Evolutionary conservation across 305 asterid species (phyloP).

Genomic region (Ajuga reptans): DNA sequence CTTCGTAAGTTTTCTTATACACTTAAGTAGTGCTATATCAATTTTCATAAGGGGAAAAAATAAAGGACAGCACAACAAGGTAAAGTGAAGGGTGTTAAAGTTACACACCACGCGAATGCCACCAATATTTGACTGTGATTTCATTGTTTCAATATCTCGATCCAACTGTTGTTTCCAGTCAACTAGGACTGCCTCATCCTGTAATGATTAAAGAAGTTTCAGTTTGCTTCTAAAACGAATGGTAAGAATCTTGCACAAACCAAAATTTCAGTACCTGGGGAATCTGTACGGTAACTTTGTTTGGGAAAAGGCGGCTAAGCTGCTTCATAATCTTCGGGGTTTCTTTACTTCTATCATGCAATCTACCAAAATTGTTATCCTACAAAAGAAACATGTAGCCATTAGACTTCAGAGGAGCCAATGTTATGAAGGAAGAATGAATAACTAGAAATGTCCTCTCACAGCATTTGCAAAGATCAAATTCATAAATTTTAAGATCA

Average conservation of each 20-base stretch:
- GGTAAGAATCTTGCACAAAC: constrained; percentile 5
- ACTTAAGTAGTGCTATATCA: not conserved
- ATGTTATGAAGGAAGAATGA: not conserved
- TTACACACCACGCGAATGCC: constrained; percentile 64
- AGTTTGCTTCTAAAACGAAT: constrained; percentile 3
- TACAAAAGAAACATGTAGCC: constrained; percentile 23
- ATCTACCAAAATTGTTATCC: constrained; percentile 66
- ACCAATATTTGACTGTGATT: constrained; percentile 62
- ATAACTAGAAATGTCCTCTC: not conserved
- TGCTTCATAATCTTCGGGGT: constrained; percentile 76
- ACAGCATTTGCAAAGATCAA: not conserved
- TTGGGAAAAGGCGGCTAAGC: constrained; percentile 82
- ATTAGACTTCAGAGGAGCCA: constrained; percentile 5
- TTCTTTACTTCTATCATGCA: constrained; percentile 81
- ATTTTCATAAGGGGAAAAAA: not conserved
- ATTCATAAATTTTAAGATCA: not conserved
- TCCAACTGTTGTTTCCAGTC: constrained; percentile 89
- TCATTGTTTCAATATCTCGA: constrained; percentile 71
- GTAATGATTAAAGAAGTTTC: constrained; percentile 21
- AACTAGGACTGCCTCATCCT: constrained; percentile 66
- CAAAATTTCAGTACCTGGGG: constrained; percentile 59
- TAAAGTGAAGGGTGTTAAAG: constrained; percentile 2
- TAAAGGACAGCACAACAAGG: not conserved
- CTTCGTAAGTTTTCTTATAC: not conserved
- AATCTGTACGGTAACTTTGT: constrained; percentile 71